Conservation (phyloP, 768 basidiomycete genomes). For the Hemileccinum impolitum region DNA sequence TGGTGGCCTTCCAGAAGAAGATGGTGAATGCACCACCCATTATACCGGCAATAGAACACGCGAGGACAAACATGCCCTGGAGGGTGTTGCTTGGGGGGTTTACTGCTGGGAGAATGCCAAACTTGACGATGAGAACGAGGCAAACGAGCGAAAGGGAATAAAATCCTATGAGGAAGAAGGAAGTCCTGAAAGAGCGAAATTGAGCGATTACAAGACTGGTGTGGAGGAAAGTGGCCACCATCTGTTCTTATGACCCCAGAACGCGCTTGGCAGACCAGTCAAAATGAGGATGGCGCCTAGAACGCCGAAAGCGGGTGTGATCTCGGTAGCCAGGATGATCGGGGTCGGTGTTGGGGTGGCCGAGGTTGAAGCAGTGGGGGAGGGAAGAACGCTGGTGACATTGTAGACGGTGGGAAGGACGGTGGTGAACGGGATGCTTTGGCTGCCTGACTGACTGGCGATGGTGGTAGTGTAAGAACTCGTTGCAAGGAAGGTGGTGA, state of each 20-base stretch:
- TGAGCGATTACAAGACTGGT: constrained; percentile 1
- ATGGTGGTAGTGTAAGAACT: constrained; percentile 49
- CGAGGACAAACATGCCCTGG: constrained; percentile 87
- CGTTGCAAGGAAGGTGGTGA: constrained; percentile 56
- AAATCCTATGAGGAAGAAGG: constrained; percentile 90
- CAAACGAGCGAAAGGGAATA: constrained; percentile 86
- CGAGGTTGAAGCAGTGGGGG: constrained; percentile 46
- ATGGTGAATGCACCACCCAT: constrained; percentile 83
- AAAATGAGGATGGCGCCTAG: constrained; percentile 85
- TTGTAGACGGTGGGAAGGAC: constrained; percentile 60
- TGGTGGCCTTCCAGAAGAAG: constrained; percentile 90
- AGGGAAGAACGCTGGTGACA: constrained; percentile 54
- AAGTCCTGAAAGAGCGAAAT: constrained; percentile 57
- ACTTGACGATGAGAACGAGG: constrained; percentile 82
- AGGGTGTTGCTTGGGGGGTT: constrained; percentile 76
- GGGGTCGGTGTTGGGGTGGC: constrained; percentile 33
- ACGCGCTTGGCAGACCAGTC: constrained; percentile 85
- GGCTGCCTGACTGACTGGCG: constrained; percentile 45
- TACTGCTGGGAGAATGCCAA: constrained; percentile 80
- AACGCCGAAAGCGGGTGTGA: constrained; percentile 88
- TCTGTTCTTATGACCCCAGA: constrained; percentile 93
- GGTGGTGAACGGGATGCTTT: constrained; percentile 48
- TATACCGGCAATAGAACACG: constrained; percentile 74
- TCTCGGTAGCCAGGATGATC: constrained; percentile 51
- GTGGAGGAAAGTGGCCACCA: constrained; percentile 51